Evolutionary conservation across 495 filamentous ascomycete genomes (phyloP), one percentile per base, ranked within the genome.

Genomic region (Aspergillus avenaceus): DNA sequence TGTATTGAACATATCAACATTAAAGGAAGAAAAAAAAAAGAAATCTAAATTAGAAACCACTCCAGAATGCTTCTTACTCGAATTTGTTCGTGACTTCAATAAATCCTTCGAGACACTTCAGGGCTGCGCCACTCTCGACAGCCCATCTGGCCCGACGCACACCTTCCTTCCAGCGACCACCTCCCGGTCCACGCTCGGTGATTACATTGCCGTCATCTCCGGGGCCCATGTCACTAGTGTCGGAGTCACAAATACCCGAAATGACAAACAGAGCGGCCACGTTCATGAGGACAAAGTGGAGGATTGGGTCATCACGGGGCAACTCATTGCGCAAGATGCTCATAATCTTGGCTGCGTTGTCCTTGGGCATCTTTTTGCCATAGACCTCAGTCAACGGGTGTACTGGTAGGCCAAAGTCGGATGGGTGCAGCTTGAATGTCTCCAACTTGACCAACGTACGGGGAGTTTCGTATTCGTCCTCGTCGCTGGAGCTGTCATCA

Each of bases 241-340:
- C 85, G 1, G 84, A 81, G 48, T 96, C 92, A 57, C 91, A 93
- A n/a, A 95, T 67, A 0, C 95, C 95, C 1, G 87, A 76, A 6
- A 85, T 80, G 0, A 91, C 91, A 19, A 97, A 77, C 41, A 97
- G 69, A 11, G 90, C 90, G 2, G 93, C 93, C 0, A 91, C 85
- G 61, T 99, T 99, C 64, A 96, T 84, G 32, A 97, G 71, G 36
- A 99, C 92, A 58, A 97, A 97, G 60, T 93, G 84, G 65, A 95
- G 63, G 55, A 99, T 90, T 2, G 95, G 88, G 63, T 95, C 83
- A 53, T 88, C 85, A 8, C 74, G 72, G 1, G 79, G 72, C 46
- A 95, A 61, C 64, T 90, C 79, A 40, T 87, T 86, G 16, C 79
- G 76, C 45, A 99, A 64, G 11, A 99, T 82, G 47, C 75, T 75